These are phyloP conservation scores for Aspergillus hiratsukae DNA, from an alignment of 2,329 filamentous ascomycete genomes.

Conservation along the genomic window DNA sequence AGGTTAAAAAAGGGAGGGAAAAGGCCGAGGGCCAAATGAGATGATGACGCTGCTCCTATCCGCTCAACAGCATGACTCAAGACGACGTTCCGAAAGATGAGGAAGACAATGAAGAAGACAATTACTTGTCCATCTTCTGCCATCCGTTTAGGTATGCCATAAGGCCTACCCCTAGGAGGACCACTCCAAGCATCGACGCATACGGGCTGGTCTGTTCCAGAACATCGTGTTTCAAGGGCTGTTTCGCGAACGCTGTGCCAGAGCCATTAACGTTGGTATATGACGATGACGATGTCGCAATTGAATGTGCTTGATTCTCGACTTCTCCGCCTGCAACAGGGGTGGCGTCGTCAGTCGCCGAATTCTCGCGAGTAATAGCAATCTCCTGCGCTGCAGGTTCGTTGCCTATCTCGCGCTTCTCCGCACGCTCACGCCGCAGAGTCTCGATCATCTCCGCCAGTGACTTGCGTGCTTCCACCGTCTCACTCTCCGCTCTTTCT, in stretches of 20 bases:
- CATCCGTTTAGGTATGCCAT: slow-evolving; percentile 86
- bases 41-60: background rate
- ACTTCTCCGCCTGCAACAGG: slow-evolving; percentile 11
- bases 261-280: slow-evolving; percentile 35
- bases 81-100: slow-evolving; percentile 7
- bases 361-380: background rate
- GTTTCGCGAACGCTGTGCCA: slow-evolving; percentile 41
- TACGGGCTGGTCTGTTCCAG: slow-evolving; percentile 64
- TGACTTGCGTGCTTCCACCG: slow-evolving; percentile 65
- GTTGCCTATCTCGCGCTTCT: slow-evolving; percentile 46
- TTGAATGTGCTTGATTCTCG: slow-evolving; percentile 29
- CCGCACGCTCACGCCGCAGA: slow-evolving; percentile 63
- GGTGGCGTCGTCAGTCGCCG: slow-evolving; percentile 3
- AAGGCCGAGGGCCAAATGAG: background rate
- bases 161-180: slow-evolving; percentile 72
- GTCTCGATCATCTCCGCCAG: slow-evolving; percentile 84
- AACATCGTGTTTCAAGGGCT: slow-evolving; percentile 30
- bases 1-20: slow-evolving; percentile 14
- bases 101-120: slow-evolving; percentile 9
- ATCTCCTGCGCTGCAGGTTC: slow-evolving; percentile 12
- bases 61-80: slow-evolving; percentile 24
- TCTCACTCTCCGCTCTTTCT: slow-evolving; percentile 74
- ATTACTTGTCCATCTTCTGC: slow-evolving; percentile 55
- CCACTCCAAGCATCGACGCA: slow-evolving; percentile 76
- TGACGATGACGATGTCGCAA: slow-evolving; percentile 52